Base-by-base conservation (phyloP, 345 rosid genomes). In the Heritiera littoralis region DNA sequence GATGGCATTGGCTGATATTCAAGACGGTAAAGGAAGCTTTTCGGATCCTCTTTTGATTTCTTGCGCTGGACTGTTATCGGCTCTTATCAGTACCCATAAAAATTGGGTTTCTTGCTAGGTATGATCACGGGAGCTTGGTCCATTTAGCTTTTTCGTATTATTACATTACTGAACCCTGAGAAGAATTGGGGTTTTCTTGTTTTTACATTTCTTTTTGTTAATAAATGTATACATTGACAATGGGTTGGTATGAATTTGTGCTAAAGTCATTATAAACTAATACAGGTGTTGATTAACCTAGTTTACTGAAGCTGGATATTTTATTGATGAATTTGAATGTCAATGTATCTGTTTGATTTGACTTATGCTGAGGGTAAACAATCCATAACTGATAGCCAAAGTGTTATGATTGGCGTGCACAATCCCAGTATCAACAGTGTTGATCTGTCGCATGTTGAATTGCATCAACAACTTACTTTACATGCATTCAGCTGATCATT, bases 11-110 rank as follows among this genome's bases (percentile, higher is more conserved):
- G 92, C 97, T 0, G 99, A 95, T 87, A 79, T 93, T 63, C 80
- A 85, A 1, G 96, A 90, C 46, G 97, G 94, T 32, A 88, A 88
- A 23, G 98, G 97, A 76, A 18, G 43, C n/a, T 79, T 95, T 1
- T 87, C 92, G 1, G 87, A 81, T 66, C 92, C 97, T 7, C 81
- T 81, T 60, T 40, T 87, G 84, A 35, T 93, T 71, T 87, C 98
- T 14, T 84, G 80, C 0, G 97, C 99, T 0, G 98, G 99, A 63
- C 90, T 93, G 77, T 77, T 92, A 32, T 95, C 99, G 9, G 99
- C 99, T 11, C 43, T 95, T 40, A 85, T 95, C 51, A 93, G 98
- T 84, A 92, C 98, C 54, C 94, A 88, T 79, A 95, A 95, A 88
- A 93, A 92, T 45, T 93, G 99, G 99, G 78, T 87, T 4, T 93